Conservation (phyloP, 257 asterid genomes). For the Solanum ahanhuiri region DNA sequence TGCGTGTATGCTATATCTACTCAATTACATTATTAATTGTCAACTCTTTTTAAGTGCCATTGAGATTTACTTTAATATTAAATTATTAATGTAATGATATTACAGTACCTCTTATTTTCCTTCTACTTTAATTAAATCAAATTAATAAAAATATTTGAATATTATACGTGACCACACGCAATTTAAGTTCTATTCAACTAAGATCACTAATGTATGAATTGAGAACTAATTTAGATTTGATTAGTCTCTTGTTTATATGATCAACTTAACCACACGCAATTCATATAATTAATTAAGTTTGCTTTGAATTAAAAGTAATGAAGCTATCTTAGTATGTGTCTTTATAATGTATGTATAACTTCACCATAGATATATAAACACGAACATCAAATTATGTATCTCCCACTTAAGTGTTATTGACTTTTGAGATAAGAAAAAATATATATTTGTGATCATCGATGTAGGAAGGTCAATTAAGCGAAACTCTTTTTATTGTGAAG, state of each 20-base stretch:
- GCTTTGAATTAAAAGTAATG: neutral
- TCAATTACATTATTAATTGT: neutral
- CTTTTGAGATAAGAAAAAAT: neutral
- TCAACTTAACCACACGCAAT: neutral
- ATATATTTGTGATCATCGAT: neutral
- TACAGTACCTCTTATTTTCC: neutral
- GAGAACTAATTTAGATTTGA: neutral
- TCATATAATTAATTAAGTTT: neutral
- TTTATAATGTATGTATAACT: neutral
- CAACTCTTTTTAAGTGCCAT: neutral
- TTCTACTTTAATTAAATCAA: neutral
- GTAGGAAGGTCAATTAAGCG: neutral
- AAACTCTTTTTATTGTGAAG: neutral
- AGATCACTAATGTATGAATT: neutral
- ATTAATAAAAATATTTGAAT: neutral
- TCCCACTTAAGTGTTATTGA: neutral
- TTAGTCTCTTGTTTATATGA: neutral
- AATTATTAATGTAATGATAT: neutral
- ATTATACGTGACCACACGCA: neutral
- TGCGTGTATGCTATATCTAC: neutral
- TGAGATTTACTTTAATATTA: neutral
- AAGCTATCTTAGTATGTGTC: neutral
- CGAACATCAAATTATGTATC: neutral
- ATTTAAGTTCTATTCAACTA: neutral
- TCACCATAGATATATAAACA: fast-evolving